Conservation (phyloP, 1,284 basidiomycete species). For the Ustilago xerochloae region DNA sequence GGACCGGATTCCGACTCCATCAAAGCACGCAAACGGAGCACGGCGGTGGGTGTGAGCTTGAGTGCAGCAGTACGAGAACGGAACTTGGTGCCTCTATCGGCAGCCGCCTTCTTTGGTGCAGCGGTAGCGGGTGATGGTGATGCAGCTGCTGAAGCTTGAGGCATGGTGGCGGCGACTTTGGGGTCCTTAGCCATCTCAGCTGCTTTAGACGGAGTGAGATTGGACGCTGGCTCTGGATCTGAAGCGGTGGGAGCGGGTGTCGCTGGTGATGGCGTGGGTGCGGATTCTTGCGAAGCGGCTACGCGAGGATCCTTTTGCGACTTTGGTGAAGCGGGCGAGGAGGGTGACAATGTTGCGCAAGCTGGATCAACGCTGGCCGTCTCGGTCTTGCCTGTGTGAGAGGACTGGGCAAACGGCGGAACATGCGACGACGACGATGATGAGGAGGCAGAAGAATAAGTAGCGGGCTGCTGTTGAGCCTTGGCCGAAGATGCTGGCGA, state of each 20-base stretch:
- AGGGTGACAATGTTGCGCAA: conserved; percentile 52
- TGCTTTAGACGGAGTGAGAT: conserved; percentile 33
- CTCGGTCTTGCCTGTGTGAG: conserved; percentile 2
- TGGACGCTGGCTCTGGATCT: conserved; percentile 24
- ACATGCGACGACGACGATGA: conserved; percentile 3
- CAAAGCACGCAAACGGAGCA: conserved; percentile 72
- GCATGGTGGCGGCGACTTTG: conserved; percentile 44
- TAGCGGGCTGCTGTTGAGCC: conserved; percentile 1
- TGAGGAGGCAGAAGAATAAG: conserved; percentile 4
- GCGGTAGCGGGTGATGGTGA: conserved; percentile 1
- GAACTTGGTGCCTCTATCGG: conserved; percentile 52
- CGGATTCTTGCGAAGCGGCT: conserved; percentile 15
- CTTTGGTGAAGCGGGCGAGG: conserved; percentile 50
- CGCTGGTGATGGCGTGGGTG: conserved; percentile 26
- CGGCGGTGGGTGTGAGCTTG: conserved; percentile 76
- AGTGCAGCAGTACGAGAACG: conserved; percentile 53
- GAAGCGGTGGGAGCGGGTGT: conserved; percentile 37
- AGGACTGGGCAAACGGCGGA: neutral
- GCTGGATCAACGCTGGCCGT: conserved; percentile 43
- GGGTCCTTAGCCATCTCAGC: conserved; percentile 34
- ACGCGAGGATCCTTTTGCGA: conserved; percentile 48
- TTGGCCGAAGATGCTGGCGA: conserved; percentile 27
- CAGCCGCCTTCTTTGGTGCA: conserved; percentile 26
- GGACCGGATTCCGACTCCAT: conserved; percentile 80
- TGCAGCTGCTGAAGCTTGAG: conserved; percentile 30